Evolutionary conservation across 2,329 filamentous ascomycete species (phyloP).

Genomic region (Monosporascus sp.): DNA sequence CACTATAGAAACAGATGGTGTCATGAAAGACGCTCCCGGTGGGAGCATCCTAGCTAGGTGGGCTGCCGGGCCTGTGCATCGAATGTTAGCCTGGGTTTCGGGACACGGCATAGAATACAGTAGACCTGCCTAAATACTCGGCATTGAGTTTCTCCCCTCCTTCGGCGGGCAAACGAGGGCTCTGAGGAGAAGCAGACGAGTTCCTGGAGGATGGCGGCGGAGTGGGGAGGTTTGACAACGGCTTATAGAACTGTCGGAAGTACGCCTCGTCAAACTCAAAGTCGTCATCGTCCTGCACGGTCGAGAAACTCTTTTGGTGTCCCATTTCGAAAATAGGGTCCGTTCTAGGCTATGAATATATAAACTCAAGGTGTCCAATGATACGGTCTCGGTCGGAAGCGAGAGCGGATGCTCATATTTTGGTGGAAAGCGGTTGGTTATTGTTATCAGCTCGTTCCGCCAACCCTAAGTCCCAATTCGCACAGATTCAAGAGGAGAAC

Average conservation of each 20-base stretch:
- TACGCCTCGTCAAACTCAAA: conserved; percentile 47
- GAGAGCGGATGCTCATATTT: conserved; percentile 21
- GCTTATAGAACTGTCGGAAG: conserved; percentile 56
- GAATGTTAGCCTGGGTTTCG: conserved; percentile 8
- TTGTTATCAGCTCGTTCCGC: neutral
- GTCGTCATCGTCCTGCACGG: conserved; percentile 33
- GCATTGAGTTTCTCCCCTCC: conserved; percentile 39
- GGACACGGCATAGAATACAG: neutral
- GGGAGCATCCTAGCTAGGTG: conserved; percentile 64
- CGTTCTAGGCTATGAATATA: neutral
- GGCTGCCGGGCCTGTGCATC: conserved; percentile 52
- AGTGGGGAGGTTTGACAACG: conserved; percentile 62
- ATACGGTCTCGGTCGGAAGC: conserved; percentile 10
- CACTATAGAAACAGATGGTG: conserved; percentile 52
- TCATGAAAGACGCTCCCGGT: conserved; percentile 53
- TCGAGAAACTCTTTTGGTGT: conserved; percentile 28
- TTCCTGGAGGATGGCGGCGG: conserved; percentile 52
- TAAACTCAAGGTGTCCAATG: conserved; percentile 16
- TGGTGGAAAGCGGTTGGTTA: conserved; percentile 1
- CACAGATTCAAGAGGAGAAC: neutral
- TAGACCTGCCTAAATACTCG: conserved; percentile 34
- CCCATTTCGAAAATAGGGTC: conserved; percentile 21
- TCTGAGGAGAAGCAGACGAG: conserved; percentile 36
- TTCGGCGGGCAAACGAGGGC: conserved; percentile 35
- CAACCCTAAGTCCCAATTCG: neutral